These are phyloP conservation scores for Cladophialophora bantiana DNA, from an alignment of 2,329 filamentous ascomycete genomes.

Conservation along the genomic window DNA sequence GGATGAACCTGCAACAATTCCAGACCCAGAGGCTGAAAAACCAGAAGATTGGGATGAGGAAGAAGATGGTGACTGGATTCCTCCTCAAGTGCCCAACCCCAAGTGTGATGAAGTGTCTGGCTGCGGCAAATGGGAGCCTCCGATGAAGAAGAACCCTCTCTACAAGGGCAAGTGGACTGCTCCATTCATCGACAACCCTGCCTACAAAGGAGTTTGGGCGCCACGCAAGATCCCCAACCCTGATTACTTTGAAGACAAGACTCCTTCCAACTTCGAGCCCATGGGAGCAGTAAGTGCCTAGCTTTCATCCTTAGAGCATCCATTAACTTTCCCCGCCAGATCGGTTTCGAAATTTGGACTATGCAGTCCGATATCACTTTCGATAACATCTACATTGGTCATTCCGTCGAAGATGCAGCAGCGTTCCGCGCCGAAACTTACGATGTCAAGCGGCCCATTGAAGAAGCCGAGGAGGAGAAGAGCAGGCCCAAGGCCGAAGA, in stretches of 20 bases:
- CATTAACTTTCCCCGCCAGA: conserved; percentile 57
- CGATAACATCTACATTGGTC: conserved; percentile 99
- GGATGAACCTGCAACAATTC: conserved; percentile 79
- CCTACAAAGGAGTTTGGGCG: conserved; percentile 95
- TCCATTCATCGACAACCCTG: conserved; percentile 93
- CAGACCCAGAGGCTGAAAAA: conserved; percentile 95
- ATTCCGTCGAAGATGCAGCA: conserved; percentile 91
- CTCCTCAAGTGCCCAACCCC: conserved; percentile 90
- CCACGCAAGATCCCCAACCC: conserved; percentile 98
- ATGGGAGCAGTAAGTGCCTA: conserved; percentile 81
- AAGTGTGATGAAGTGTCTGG: conserved; percentile 94
- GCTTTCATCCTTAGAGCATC: conserved; percentile 42
- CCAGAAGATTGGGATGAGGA: conserved; percentile 99
- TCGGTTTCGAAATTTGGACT: conserved; percentile 99
- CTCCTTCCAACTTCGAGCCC: conserved; percentile 93
- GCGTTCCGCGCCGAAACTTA: conserved; percentile 90
- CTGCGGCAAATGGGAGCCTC: conserved; percentile 90
- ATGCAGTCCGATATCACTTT: conserved; percentile 99
- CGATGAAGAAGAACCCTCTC: conserved; percentile 89
- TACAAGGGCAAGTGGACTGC: conserved; percentile 99
- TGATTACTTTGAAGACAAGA: conserved; percentile 96
- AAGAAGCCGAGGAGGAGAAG: conserved; percentile 77
- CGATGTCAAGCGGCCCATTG: conserved; percentile 82
- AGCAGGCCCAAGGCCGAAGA: conserved; percentile 77
- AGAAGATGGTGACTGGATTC: conserved; percentile 97